Base-by-base conservation (phyloP, 331 rosid genomes). In the Acacia pycnantha region DNA sequence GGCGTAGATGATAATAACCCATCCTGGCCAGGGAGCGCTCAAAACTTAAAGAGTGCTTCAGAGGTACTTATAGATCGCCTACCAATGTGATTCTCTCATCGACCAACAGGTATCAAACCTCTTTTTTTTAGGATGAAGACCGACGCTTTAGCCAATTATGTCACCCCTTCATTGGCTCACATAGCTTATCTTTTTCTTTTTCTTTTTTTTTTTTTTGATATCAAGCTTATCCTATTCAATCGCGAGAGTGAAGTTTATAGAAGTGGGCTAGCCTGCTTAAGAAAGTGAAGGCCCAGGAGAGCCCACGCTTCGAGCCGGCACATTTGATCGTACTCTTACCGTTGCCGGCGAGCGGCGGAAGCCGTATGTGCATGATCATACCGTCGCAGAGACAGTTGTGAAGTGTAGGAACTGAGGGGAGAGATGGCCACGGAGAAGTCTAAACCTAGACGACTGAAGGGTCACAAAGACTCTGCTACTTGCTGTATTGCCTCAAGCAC, bases 401-500 rank as follows among this genome's bases (percentile, higher is more conserved):
- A 56, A 40, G 69, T 76, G 24, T 43, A 6, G 37, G 21, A 27
- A 41, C 47, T 26, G 59, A 24, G 58, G 47, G 47, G 10, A 8
- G 21, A 47, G 41, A 47, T 27, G 61, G 5, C 14, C 24, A 83
- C 79, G 83, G 59, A 64, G 48, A 90, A 86, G 71, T 67, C 77
- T 11, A 88, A 83, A 7, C 85, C 90, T 37, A 92, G 98, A 79
- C 76, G 88, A 67, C 87, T 95, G 29, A 91, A 24, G 83, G 98
- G 98, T 62, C 98, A 95, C 92, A 81, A 82, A 40, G 92, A 80
- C 84, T 82, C 93, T 43, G 86, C 91, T 40, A 90, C 95, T 58
- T 90, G 89, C 86, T 95, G 98, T 87, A 76, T 93, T 81, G 85
- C 96, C 87, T 93, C 98, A 6, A 88, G 78, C 43, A 71, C 78